Percentiles rank a stretch among this genome's conserved stretches.
These are phyloP conservation scores for Trichophyton simii DNA, from an alignment of 2,329 filamentous ascomycete genomes.

Conservation along the genomic window DNA sequence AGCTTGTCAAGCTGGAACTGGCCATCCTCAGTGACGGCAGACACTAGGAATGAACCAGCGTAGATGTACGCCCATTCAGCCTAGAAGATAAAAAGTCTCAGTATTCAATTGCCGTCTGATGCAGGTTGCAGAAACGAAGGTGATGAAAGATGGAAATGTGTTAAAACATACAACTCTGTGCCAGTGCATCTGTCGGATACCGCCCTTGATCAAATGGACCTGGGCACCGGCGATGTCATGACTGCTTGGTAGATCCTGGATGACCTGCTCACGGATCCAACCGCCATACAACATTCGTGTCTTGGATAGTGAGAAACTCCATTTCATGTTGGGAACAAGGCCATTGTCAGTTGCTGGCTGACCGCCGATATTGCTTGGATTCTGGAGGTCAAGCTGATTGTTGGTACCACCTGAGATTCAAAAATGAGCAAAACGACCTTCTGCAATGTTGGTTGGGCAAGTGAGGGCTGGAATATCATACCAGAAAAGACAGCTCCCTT, in stretches of 20 bases:
- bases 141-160: not conserved
- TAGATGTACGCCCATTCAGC: constrained; percentile 57
- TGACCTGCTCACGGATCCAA: constrained; percentile 54
- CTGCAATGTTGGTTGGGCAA: not conserved
- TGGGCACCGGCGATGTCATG: constrained; percentile 56
- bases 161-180: constrained; percentile 45
- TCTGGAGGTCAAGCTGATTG: constrained; percentile 46
- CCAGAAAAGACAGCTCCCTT: constrained; percentile 49
- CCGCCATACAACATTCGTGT: constrained; percentile 50
- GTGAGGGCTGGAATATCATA: constrained; percentile 21
- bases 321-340: constrained; percentile 53
- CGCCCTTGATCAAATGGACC: constrained; percentile 54
- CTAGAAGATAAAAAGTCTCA: constrained; percentile 22
- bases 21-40: constrained; percentile 51
- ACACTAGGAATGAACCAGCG: constrained; percentile 44
- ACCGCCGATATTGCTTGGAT: constrained; percentile 51
- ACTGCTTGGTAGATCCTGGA: constrained; percentile 53
- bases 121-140: not conserved
- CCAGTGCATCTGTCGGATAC: constrained; percentile 55
- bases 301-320: constrained; percentile 58
- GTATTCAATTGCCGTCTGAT: not conserved
- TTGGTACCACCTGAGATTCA: constrained; percentile 48
- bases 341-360: constrained; percentile 49
- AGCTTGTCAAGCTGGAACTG: constrained; percentile 44
- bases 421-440: not conserved